Evolutionary conservation across 2,329 filamentous ascomycete species (phyloP).

Genomic region (Xylariaceae sp.): DNA sequence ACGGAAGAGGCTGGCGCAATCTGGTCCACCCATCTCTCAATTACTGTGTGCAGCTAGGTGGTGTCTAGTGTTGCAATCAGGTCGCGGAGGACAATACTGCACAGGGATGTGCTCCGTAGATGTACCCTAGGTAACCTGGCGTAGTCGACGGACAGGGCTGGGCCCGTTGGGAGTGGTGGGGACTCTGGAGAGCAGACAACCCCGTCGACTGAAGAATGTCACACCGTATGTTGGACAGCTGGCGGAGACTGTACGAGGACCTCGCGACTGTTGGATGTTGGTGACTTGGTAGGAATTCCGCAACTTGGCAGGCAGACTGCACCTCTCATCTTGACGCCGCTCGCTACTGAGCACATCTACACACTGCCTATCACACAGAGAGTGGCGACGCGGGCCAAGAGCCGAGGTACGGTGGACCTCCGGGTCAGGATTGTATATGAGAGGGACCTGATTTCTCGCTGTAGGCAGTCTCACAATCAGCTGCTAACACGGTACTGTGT

Average conservation of each 20-base stretch:
- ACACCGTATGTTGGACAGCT: conserved; percentile 15
- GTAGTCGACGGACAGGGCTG: conserved; percentile 2
- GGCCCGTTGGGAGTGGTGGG: conserved; percentile 18
- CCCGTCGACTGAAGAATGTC: conserved; percentile 13
- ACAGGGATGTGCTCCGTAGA: conserved; percentile 1
- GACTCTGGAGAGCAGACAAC: conserved; percentile 19
- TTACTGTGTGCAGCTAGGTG: not conserved
- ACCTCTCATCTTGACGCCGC: conserved; percentile 4
- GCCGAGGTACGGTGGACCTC: not conserved
- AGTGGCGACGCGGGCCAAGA: not conserved
- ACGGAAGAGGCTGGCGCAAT: conserved; percentile 10
- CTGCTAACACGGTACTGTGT: not conserved
- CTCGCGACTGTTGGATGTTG: conserved; percentile 10
- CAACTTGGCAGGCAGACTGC: not conserved
- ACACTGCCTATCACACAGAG: too few species aligned
- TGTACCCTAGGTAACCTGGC: not conserved
- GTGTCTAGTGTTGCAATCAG: conserved; percentile 8
- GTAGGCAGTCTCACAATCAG: not conserved
- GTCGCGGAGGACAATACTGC: conserved; percentile 16
- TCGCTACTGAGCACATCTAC: not conserved
- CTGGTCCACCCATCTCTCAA: conserved; percentile 12
- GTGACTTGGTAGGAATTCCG: not conserved
- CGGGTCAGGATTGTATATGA: not conserved
- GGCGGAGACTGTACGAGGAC: conserved; percentile 18
- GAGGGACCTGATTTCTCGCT: not conserved